Base-by-base conservation (phyloP, 2,329 filamentous ascomycete genomes). In the Chaetomium strumarium region DNA sequence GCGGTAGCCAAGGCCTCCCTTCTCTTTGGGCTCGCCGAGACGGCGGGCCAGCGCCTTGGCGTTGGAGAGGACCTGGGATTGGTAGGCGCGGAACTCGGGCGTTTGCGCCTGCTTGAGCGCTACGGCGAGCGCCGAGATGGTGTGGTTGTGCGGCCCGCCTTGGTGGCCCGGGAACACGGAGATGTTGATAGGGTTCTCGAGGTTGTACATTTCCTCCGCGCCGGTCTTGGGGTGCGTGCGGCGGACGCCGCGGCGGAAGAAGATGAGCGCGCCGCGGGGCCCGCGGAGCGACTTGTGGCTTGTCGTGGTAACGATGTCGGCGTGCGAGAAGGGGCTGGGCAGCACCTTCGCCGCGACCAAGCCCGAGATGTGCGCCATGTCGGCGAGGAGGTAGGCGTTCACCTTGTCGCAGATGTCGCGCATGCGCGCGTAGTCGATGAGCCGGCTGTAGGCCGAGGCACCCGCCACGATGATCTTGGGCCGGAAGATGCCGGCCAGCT, bases 81-180 rank as follows among this genome's bases (percentile, higher is more conserved):
- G 93, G 74, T 99, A 99, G 50, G 87, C 79, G 68, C 86, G 88
- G 78, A 99, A 99, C 67, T 96, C 91, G 45, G 86, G 82, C 6
- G 84, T 84, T 67, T 91, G 89, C 3, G 90, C 90, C 73, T 99
- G 93, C 75, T 96, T 95, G 55, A 99, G 79, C 12, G 93, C 93
- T 45, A 99, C 93, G 17, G 93, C 84, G 29, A 99, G 79, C 41
- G 93, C 93, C 34, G 93, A 95, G 70, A 99, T 99, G 63, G 93
- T 99, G 77, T 99, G 93, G 76, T 99, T 99, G 75, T 99, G 93
- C 49, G 93, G 93, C 20, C 93, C 93, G 68, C 93, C 93, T 71
- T 99, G 93, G 73, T 99, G 93, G 52, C 93, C 93, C 14, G 93
- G 93, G 78, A 99, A 99, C 56, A 99, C 93, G 51, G 92, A 96